Base-by-base conservation (phyloP, 352 stramenopile species). In the Blastocystis sp. region DNA sequence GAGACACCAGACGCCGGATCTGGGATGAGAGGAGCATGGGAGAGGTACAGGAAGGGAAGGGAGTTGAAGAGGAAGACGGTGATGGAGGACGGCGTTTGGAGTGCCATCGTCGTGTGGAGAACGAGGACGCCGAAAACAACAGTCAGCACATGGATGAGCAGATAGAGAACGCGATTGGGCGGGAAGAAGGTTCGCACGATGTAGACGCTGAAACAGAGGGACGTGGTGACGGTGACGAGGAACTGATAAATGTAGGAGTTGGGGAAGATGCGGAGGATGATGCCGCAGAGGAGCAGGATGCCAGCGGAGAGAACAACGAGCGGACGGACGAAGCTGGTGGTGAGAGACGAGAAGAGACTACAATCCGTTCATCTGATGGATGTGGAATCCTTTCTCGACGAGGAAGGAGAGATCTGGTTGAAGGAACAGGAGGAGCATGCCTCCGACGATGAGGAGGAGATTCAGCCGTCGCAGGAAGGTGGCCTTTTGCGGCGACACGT, bases 11-110 rank as follows among this genome's bases (percentile, higher is more conserved):
- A 81, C 44, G 4, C 44, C 49, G 14, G 48, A 32, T 21, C 69
- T 81, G 42, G 18, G n/a, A 63, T 65, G 16, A 18, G 21, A n/a
- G 4, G 21, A 0, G 8, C 1, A 8, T 4, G 38, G 21, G 2
- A 64, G 16, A 18, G 14, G 9, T 65, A 81, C 69, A 81, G 29
- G 42, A 81, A 81, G 27, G 69, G 48, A 61, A 65, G 27, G 2
- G 69, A 40, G n/a, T 81, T 38, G 44, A 11, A 32, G 4, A 81
- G 21, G 18, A 57, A 14, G 8, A 40, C 34, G 14, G 63, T 75
- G n/a, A 75, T n/a, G 3, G 24, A 46, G 6, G 63, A 75, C 0
- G 63, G 63, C 0, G 16, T 54, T 18, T 42, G 27, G 9, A 81
- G 53, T 27, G 48, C 36, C 14, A 40, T 9, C 7, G 48, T 27